Evolutionary conservation across 768 basidiomycete species (phyloP), one percentile per base, ranked within the genome.

Genomic region (Leucosporidium creatinivorum): DNA sequence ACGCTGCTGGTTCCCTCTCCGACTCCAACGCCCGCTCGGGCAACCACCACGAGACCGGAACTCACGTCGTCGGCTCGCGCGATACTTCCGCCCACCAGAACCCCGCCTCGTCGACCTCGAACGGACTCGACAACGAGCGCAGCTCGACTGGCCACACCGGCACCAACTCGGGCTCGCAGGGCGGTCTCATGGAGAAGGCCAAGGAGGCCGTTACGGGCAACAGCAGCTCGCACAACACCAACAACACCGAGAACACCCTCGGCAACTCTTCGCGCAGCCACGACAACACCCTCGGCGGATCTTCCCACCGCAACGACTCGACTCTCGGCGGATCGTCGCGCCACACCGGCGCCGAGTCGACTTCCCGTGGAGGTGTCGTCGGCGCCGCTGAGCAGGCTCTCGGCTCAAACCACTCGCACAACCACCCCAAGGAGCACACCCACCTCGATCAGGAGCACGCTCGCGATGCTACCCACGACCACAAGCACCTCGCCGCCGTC

Each of bases 401-500:
- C 13, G 62, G 61, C 28, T 21, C 21, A 2, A 62, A 69, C 65
- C 52, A 51, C 9, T 26, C 25, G 52, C 69, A 66, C 49, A 0
- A 36, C n/a, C 69, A 70, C 47, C 65, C 62, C 15, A 36, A 23
- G 8, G 31, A 51, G 13, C 62, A 63, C 44, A 56, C 30, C 13
- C 15, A 64, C 44, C 39, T 67, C 33, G 56, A 61, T 60, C 57
- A 65, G 49, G 17, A 8, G 0, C 62, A 56, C 7, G 69, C 66
- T 26, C 61, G 61, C 50, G 23, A 19, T 4, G 69, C 69, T 21
- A 23, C 36, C 1, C 69, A 71, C 66, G 66, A 71, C 61, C 69
- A 68, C 61, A 62, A 67, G 63, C 69, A 71, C 57, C 51, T 71
- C 15, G 69, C 69, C 12, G 48, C 69, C 10, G 69, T 71, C 19